Evolutionary conservation across 805 yeast species (phyloP), one percentile per base, ranked within the genome.

Genomic region (Wickerhamiella qilinensis): DNA sequence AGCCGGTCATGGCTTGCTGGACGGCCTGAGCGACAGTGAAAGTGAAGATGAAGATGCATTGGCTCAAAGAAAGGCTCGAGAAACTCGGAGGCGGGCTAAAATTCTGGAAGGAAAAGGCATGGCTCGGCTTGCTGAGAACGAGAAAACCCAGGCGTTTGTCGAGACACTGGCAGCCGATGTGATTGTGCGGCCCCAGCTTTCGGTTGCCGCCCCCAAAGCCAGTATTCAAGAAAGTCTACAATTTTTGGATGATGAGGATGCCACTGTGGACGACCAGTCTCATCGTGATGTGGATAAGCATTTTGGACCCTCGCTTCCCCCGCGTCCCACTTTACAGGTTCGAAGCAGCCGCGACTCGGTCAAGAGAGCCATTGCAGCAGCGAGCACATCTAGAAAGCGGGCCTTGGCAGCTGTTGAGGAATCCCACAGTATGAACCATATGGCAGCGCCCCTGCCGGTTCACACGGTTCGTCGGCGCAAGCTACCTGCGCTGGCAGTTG

Each of bases 101-200:
- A 30, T 48, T 24, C 31, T 46, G 6, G 39, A 40, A 15, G 38
- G 31, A 36, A 25, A 43, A 16, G 36, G 35, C 7, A 41, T 45
- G 6, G 48, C 44, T 17, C 34, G 38, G 22, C 44, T 48, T 9
- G 51, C 51, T 2, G 36, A 32, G 6, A 33, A 30, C 18, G 36
- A 35, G 22, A 33, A 38, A 11, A 43, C 49, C 7, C 24, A 31
- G 27, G 49, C 51, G 17, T 43, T 46, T 29, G 43, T 49, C 27
- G 40, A 47, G 6, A 40, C 47, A 34, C 38, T 49, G 18, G 41
- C 53, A 14, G 47, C 40, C 7, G 44, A 43, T 30, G 32, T 46
- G 19, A 35, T 42, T 9, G 38, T 42, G 7, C 36, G 43, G 20
- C 49, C 50, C 7, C 21, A 28, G 15, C 20, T 5, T 4, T 8